Percentiles rank a stretch among this genome's conserved stretches.
Conservation (phyloP, 768 basidiomycete genomes). For the Psilocybe sp. region DNA sequence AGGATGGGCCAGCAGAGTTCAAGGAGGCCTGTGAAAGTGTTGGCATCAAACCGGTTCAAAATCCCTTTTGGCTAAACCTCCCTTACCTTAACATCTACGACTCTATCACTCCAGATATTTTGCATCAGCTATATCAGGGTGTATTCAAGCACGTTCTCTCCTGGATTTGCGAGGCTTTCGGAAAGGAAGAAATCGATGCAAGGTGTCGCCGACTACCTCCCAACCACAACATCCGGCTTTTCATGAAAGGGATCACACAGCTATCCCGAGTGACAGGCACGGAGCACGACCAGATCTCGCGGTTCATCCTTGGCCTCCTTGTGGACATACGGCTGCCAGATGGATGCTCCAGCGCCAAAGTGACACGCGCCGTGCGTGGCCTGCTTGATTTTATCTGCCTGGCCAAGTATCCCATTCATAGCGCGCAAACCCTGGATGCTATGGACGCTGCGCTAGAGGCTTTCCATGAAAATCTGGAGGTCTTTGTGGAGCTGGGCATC, state of each 20-base stretch:
- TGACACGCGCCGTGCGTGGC: constrained; percentile 10
- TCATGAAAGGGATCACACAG: constrained; percentile 36
- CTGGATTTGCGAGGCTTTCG: constrained; percentile 5
- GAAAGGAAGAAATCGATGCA: constrained; percentile 12
- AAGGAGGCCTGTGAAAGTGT: neutral
- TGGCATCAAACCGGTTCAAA: constrained; percentile 2
- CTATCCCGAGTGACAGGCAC: constrained; percentile 37
- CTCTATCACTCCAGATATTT: constrained; percentile 13
- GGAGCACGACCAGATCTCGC: constrained; percentile 32
- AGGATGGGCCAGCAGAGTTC: neutral
- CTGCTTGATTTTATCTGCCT: constrained; percentile 30
- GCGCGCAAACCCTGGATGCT: constrained; percentile 12
- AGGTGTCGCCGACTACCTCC: constrained; percentile 30
- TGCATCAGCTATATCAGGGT: constrained; percentile 16
- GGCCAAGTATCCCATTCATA: constrained; percentile 24
- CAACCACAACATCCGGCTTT: constrained; percentile 28
- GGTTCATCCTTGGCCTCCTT: constrained; percentile 20
- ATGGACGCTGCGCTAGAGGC: constrained; percentile 7
- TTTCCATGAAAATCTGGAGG: constrained; percentile 9
- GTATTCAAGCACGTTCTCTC: constrained; percentile 12
- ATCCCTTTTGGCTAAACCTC: constrained; percentile 16
- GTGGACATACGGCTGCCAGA: constrained; percentile 5
- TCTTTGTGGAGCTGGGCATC: constrained; percentile 7
- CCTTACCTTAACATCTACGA: constrained; percentile 10
- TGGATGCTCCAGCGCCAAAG: neutral